These are phyloP conservation scores for Recurvomyces mirabilis DNA, from an alignment of 495 filamentous ascomycete species.

Conservation along the genomic window DNA sequence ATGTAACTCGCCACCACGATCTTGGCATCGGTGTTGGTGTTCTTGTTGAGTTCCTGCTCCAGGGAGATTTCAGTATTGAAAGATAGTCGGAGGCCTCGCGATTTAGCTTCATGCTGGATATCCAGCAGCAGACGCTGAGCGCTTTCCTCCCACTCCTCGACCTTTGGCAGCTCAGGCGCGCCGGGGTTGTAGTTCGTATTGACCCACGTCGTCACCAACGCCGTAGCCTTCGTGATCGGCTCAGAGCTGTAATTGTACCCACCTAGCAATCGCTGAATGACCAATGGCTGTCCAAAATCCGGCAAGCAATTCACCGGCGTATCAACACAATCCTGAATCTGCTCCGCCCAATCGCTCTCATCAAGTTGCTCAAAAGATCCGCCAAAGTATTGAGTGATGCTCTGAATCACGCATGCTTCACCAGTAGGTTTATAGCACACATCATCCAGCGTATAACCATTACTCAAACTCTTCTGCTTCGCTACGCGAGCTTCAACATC, in stretches of 20 bases:
- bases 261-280: conserved; percentile 74
- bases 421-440: conserved; percentile 92
- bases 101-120: conserved; percentile 67
- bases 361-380: conserved; percentile 52
- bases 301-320: conserved; percentile 71
- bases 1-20: conserved; percentile 96
- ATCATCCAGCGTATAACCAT: conserved; percentile 58
- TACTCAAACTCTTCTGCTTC: conserved; percentile 52
- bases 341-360: conserved; percentile 53
- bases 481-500: conserved; percentile 69
- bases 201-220: conserved; percentile 92
- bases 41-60: conserved; percentile 89
- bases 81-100: conserved; percentile 70
- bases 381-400: conserved; percentile 73
- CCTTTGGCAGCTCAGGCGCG: conserved; percentile 51
- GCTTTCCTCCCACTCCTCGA: conserved; percentile 80
- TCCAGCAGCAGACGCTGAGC: conserved; percentile 57
- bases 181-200: conserved; percentile 75
- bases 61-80: conserved; percentile 91
- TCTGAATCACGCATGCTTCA: conserved; percentile 83
- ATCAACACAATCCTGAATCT: conserved; percentile 57
- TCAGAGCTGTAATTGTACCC: conserved; percentile 46
- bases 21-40: conserved; percentile 93
- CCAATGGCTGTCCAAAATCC: conserved; percentile 72
- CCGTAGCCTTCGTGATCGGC: conserved; percentile 58